Evolutionary conservation across 1,284 basidiomycete genomes (phyloP).

Genomic region (Austroboletus niveus): DNA sequence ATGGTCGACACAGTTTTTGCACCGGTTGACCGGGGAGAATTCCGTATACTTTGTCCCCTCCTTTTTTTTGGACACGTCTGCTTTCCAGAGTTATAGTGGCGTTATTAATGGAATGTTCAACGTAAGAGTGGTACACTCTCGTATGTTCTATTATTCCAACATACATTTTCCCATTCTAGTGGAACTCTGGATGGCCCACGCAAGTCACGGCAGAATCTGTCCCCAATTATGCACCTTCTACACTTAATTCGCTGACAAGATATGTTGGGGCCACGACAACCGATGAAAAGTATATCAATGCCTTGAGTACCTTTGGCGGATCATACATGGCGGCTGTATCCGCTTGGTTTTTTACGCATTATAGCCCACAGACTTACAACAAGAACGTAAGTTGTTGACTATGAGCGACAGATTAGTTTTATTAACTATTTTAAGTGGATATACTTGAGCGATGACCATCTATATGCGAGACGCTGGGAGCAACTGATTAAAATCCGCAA

Average conservation of each 20-base stretch:
- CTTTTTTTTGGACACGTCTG: conserved; percentile 59
- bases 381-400: conserved; percentile 63
- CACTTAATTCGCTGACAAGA: conserved; percentile 38
- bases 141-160: conserved; percentile 2
- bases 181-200: conserved; percentile 68
- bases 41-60: conserved; percentile 63
- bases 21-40: conserved; percentile 45
- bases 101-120: conserved; percentile 63
- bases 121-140: conserved; percentile 34
- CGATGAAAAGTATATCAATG: conserved; percentile 46
- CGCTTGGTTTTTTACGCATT: conserved; percentile 82
- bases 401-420: neutral
- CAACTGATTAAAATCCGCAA: conserved; percentile 59
- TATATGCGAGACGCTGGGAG: conserved; percentile 77
- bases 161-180: conserved; percentile 35
- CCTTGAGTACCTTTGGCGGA: conserved; percentile 34
- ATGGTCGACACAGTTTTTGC: conserved; percentile 58
- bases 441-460: conserved; percentile 67
- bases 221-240: conserved; percentile 18
- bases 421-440: conserved; percentile 44
- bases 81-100: conserved; percentile 45
- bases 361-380: conserved; percentile 62
- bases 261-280: conserved; percentile 47
- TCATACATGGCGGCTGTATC: conserved; percentile 47
- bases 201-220: conserved; percentile 48